A percentile compares a stretch with the other conserved stretches of the same genome.
phyloP scores from a whole-genome alignment of 129 eudicot genomes.

The Chrysanthemum seticuspe region DNA sequence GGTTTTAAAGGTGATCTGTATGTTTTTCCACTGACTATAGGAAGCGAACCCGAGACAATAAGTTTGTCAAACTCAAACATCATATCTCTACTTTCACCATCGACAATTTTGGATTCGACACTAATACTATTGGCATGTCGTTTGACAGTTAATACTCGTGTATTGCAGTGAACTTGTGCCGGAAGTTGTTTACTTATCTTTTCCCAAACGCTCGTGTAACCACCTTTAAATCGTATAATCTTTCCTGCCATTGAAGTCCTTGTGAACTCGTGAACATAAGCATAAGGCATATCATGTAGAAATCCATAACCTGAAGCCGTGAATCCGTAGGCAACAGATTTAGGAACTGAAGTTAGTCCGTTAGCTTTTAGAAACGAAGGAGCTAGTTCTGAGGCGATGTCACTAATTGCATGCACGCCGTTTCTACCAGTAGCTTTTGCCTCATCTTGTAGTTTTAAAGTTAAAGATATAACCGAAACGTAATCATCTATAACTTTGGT shows the following conservation, averaged over 20 bases:
- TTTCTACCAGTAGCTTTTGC: slow-evolving; percentile 33
- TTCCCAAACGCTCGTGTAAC: slow-evolving; percentile 44
- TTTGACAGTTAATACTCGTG: slow-evolving; percentile 33
- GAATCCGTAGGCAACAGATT: slow-evolving; percentile 44
- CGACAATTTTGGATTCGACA: slow-evolving; percentile 4
- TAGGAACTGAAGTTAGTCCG: slow-evolving; percentile 44
- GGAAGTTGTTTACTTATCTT: slow-evolving; percentile 34
- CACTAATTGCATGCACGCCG: slow-evolving; percentile 49
- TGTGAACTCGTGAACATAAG: slow-evolving; percentile 46
- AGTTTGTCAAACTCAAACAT: slow-evolving; percentile 49
- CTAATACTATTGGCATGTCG: slow-evolving; percentile 6
- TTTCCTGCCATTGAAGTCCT: slow-evolving; percentile 61
- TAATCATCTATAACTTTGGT: slow-evolving; percentile 38
- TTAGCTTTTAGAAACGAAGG: slow-evolving; percentile 36
- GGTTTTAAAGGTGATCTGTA: slow-evolving; percentile 30
- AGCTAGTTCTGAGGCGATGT: slow-evolving; percentile 44
- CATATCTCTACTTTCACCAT: slow-evolving; percentile 22
- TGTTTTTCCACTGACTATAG: slow-evolving; percentile 24
- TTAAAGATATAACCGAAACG: slow-evolving; percentile 39
- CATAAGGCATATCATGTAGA: slow-evolving; percentile 56
- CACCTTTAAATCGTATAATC: slow-evolving; percentile 39
- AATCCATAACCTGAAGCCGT: slow-evolving; percentile 55
- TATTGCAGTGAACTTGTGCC: slow-evolving; percentile 25
- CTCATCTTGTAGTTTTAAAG: slow-evolving; percentile 45
- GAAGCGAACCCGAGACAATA: slow-evolving; percentile 42